phyloP scores from a whole-genome alignment of 2,329 filamentous ascomycete genomes.

The Aspergillus sp. region DNA sequence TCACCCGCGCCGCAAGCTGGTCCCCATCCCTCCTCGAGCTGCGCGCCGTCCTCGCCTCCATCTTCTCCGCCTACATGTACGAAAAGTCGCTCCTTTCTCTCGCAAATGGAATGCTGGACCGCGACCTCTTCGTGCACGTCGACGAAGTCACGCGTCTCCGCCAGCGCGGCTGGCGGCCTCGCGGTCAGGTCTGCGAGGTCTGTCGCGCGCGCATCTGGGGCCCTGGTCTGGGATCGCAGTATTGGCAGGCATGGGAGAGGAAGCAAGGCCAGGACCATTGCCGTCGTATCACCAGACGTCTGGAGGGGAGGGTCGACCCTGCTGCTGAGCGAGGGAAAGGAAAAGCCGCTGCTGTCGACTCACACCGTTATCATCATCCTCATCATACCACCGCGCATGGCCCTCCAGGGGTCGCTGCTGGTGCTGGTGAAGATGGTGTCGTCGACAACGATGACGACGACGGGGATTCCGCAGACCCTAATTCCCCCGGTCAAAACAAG shows the following conservation, averaged over 20 bases:
- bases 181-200: constrained; percentile 77
- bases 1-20: constrained; percentile 68
- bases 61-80: constrained; percentile 92
- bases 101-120: constrained; percentile 77
- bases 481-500: not conserved
- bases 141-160: constrained; percentile 64
- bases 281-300: constrained; percentile 20
- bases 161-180: constrained; percentile 80
- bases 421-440: too few relatives aligned
- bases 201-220: constrained; percentile 83
- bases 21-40: constrained; percentile 84
- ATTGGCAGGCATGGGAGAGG: constrained; percentile 77
- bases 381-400: not conserved
- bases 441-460: not conserved
- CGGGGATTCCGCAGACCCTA: not conserved
- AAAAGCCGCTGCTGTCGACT: constrained; percentile 25
- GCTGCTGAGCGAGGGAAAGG: constrained; percentile 29
- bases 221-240: constrained; percentile 64
- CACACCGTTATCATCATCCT: not conserved
- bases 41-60: constrained; percentile 72
- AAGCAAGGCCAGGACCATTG: constrained; percentile 34
- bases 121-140: constrained; percentile 80
- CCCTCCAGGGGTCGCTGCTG: too few relatives aligned
- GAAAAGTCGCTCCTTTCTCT: constrained; percentile 82
- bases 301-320: constrained; percentile 23